Percentiles rank a stretch among this genome's conserved stretches.
phyloP scores from a whole-genome alignment of 2,329 filamentous ascomycete species.

The Trichoderma koningiopsis region DNA sequence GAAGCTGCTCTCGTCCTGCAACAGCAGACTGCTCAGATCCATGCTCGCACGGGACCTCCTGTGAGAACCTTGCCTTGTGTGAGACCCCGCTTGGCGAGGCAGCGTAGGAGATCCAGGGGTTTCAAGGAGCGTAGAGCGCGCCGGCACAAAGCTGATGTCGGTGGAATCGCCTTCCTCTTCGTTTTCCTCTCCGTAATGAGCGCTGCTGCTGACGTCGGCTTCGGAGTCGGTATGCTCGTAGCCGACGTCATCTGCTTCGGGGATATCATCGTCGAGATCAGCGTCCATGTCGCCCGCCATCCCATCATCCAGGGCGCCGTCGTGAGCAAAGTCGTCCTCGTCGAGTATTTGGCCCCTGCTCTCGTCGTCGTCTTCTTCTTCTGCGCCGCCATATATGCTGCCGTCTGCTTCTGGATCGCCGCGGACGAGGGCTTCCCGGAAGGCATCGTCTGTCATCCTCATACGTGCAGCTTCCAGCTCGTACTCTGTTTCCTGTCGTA shows the following conservation, averaged over 20 bases:
- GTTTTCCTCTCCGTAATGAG: conserved; percentile 36
- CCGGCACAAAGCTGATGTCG: conserved; percentile 45
- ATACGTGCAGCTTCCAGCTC: conserved; percentile 54
- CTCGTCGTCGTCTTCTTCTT: conserved; percentile 58
- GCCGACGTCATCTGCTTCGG: conserved; percentile 63
- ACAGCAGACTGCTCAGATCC: conserved; percentile 59
- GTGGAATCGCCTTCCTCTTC: conserved; percentile 34
- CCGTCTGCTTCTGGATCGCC: conserved; percentile 52
- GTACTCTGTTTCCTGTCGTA: conserved; percentile 50
- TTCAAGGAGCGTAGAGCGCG: conserved; percentile 37
- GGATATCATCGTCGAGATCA: conserved; percentile 72
- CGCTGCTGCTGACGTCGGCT: conserved; percentile 59
- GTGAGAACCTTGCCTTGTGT: conserved; percentile 27
- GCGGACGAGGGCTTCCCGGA: conserved; percentile 59
- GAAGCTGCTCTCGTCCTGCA: conserved; percentile 60
- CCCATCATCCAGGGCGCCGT: conserved; percentile 34
- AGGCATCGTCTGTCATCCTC: conserved; percentile 62
- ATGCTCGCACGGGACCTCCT: conserved; percentile 50
- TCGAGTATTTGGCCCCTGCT: conserved; percentile 62
- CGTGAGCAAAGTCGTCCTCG: conserved; percentile 59
- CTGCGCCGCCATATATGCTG: conserved; percentile 56
- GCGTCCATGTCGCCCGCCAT: conserved; percentile 57
- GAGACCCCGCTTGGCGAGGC: conserved; percentile 34
- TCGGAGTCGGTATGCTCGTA: conserved; percentile 82
- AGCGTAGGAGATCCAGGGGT: conserved; percentile 45